These are phyloP conservation scores for Stentor roeselii DNA, from an alignment of 73 alveolate genomes.

Conservation along the genomic window DNA sequence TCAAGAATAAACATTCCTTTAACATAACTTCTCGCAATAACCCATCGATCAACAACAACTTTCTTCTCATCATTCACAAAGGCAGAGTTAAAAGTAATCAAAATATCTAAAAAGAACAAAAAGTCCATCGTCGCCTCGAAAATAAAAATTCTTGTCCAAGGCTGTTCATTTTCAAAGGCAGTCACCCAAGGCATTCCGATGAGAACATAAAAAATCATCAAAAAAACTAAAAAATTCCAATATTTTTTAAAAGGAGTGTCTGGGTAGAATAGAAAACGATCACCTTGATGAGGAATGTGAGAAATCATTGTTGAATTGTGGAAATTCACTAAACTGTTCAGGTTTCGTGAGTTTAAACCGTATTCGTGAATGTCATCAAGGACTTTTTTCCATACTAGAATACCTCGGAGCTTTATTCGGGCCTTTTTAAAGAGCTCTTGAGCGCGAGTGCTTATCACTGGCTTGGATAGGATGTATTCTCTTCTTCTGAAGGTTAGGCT, in stretches of 20 bases:
- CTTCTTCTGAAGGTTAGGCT: background rate
- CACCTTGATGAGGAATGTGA: background rate
- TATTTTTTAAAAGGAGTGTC: background rate
- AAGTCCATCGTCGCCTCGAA: slow-evolving; percentile 51
- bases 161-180: background rate
- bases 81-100: slow-evolving; percentile 64
- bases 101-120: slow-evolving; percentile 60
- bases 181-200: slow-evolving; percentile 19
- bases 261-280: background rate
- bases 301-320: background rate
- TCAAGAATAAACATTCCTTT: slow-evolving; percentile 71
- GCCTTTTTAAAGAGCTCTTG: background rate
- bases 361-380: background rate
- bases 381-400: background rate
- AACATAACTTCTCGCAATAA: slow-evolving; percentile 47
- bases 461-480: background rate
- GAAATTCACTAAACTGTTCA: background rate
- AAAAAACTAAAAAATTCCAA: background rate
- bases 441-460: background rate
- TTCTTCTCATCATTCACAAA: slow-evolving; percentile 70
- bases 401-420: background rate
- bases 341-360: background rate
- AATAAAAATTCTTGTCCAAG: slow-evolving; percentile 21
- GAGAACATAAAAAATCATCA: background rate
- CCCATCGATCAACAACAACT: slow-evolving; percentile 46